These are phyloP conservation scores for Wickerhamomyces pijperi DNA, from an alignment of 805 yeast genomes.

Conservation along the genomic window DNA sequence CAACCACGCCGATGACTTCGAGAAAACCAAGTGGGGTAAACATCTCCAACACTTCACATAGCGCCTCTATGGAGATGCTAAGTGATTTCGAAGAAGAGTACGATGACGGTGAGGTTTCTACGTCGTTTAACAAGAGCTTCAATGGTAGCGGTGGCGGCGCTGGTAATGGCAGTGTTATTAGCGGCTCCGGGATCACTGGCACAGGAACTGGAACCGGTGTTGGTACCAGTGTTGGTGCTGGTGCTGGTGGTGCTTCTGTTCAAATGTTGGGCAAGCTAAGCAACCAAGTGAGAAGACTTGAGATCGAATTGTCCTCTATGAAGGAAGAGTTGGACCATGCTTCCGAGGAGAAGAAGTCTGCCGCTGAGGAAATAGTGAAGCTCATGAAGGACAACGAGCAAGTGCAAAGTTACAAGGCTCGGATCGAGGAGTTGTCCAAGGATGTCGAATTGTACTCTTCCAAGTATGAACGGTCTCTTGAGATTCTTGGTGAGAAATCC, in stretches of 20 bases:
- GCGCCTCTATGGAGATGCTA: slow-evolving; percentile 8
- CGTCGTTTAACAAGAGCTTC: slow-evolving; percentile 11
- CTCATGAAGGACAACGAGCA: slow-evolving; percentile 46
- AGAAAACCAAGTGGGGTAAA: slow-evolving; percentile 13
- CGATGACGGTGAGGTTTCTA: slow-evolving; percentile 7
- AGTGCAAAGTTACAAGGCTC: slow-evolving; percentile 22
- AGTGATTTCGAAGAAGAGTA: slow-evolving; percentile 9
- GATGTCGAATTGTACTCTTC: slow-evolving; percentile 14
- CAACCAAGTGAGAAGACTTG: slow-evolving; percentile 65
- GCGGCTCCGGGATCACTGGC: too few species aligned
- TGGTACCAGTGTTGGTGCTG: too few species aligned
- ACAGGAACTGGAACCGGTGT: too few species aligned
- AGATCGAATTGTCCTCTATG: slow-evolving; percentile 59
- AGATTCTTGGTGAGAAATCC: slow-evolving; percentile 74
- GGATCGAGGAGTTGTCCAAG: slow-evolving; percentile 27
- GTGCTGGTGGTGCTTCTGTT: slow-evolving; percentile 26
- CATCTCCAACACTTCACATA: neutral
- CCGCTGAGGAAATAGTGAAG: slow-evolving; percentile 56
- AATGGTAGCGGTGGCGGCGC: neutral
- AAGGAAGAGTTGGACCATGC: slow-evolving; percentile 51
- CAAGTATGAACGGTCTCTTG: slow-evolving; percentile 48
- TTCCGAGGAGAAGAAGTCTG: slow-evolving; percentile 45
- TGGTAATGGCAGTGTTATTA: neutral
- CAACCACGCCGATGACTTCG: slow-evolving; percentile 30
- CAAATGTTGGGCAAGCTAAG: slow-evolving; percentile 71